phyloP scores from a whole-genome alignment of 164 flowering plant species.

The Litsea cubeba region DNA sequence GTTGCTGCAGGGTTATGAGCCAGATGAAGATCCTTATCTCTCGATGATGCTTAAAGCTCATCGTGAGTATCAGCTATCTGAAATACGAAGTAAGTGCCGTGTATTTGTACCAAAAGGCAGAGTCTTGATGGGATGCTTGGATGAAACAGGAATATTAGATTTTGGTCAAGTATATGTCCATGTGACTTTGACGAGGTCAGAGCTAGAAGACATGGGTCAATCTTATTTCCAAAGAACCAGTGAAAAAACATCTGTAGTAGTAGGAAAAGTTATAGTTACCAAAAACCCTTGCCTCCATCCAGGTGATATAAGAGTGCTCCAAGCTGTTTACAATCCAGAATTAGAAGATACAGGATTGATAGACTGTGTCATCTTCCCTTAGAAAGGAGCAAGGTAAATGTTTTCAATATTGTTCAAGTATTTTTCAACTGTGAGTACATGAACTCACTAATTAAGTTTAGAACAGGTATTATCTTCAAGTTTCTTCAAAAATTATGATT shows the following conservation, averaged over 20 bases:
- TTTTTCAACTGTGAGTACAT: too few species aligned
- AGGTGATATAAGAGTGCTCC: constrained; percentile 88
- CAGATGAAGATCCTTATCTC: constrained; percentile 74
- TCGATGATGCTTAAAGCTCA: constrained; percentile 72
- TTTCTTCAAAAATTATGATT: too few species aligned
- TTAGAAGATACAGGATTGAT: constrained; percentile 56
- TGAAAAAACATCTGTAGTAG: constrained; percentile 48
- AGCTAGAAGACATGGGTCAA: constrained; percentile 31
- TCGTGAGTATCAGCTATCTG: constrained; percentile 55
- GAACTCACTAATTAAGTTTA: too few species aligned
- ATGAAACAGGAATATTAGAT: constrained; percentile 65
- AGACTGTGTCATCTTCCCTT: constrained; percentile 86
- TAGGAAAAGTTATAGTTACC: constrained; percentile 83
- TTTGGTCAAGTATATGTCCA: constrained; percentile 85
- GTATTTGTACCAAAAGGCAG: constrained; percentile 81
- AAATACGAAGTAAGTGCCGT: constrained; percentile 64
- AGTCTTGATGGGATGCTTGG: constrained; percentile 79
- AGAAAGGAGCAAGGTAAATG: constrained; percentile 73
- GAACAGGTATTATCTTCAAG: too few species aligned
- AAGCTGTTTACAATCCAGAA: constrained; percentile 55
- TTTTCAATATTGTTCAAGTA: background rate
- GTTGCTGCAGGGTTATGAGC: constrained; percentile 74
- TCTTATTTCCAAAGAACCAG: constrained; percentile 50
- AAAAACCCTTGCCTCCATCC: constrained; percentile 99
- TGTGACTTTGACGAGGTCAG: constrained; percentile 55